phyloP scores from a whole-genome alignment of 805 yeast species.

The Ascoidea asiatica region DNA sequence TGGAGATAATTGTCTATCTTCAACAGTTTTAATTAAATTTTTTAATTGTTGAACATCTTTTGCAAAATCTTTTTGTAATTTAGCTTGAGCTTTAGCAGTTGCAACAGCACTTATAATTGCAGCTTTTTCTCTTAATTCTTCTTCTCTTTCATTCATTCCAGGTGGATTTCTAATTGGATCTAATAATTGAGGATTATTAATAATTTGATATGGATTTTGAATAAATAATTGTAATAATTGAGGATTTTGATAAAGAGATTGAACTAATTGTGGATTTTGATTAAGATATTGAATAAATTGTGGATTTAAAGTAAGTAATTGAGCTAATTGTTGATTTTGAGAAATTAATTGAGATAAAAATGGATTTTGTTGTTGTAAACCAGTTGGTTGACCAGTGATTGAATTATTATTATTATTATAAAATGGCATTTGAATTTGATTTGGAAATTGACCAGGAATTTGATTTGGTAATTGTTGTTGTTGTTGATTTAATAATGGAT shows the following conservation, averaged over 20 bases:
- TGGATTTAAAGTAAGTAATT: too few relatives aligned
- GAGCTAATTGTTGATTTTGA: neutral
- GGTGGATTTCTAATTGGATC: neutral
- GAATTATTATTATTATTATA: too few relatives aligned
- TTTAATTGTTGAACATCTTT: slow-evolving; percentile 5
- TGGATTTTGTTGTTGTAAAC: neutral
- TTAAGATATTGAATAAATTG: too few relatives aligned
- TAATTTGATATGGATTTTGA: too few relatives aligned
- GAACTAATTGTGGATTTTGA: neutral
- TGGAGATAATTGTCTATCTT: slow-evolving; percentile 8
- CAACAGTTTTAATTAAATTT: slow-evolving; percentile 6
- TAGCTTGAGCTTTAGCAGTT: slow-evolving; percentile 9
- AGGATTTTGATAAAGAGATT: neutral
- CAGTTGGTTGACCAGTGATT: neutral
- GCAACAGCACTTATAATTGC: slow-evolving; percentile 5
- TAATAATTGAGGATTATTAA: too few relatives aligned
- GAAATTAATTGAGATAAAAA: neutral
- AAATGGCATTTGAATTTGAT: too few relatives aligned
- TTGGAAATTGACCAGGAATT: neutral
- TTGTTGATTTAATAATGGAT: neutral
- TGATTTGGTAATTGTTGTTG: neutral
- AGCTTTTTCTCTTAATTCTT: slow-evolving; percentile 1
- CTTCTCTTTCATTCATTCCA: neutral
- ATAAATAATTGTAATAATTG: too few relatives aligned
- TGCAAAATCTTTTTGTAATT: slow-evolving; percentile 8